Conservation (phyloP, 2,329 filamentous ascomycete species). For the Claviceps sp. region DNA sequence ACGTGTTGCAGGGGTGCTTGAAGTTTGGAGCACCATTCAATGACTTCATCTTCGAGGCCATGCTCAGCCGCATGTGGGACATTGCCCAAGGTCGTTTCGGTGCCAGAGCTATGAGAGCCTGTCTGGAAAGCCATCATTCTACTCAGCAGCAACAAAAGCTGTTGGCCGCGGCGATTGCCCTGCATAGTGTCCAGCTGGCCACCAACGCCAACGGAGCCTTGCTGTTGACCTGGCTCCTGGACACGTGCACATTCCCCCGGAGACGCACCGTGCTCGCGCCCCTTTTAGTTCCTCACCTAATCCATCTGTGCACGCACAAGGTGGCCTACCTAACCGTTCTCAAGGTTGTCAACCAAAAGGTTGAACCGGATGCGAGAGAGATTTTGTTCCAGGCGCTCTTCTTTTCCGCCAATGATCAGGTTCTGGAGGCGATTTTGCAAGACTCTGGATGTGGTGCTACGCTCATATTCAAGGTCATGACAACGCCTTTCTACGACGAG, state of each 20-base stretch:
- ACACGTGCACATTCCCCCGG: conserved; percentile 91
- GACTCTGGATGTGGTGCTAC: conserved; percentile 90
- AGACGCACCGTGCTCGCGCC: conserved; percentile 86
- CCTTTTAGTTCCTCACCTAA: conserved; percentile 79
- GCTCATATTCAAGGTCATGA: conserved; percentile 95
- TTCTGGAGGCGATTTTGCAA: conserved; percentile 77
- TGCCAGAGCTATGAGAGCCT: conserved; percentile 90
- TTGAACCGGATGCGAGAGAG: conserved; percentile 84
- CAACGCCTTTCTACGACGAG: conserved; percentile 95
- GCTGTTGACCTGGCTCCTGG: conserved; percentile 91
- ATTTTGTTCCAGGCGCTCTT: conserved; percentile 83
- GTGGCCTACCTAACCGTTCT: conserved; percentile 93
- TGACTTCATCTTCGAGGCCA: conserved; percentile 95
- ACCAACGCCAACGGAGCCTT: conserved; percentile 93
- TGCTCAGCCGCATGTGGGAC: conserved; percentile 91
- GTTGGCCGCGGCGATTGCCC: conserved; percentile 86
- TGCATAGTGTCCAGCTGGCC: conserved; percentile 90
- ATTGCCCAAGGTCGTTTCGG: conserved; percentile 87
- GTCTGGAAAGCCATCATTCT: conserved; percentile 87
- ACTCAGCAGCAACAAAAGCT: conserved; percentile 92
- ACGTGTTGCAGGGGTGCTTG: conserved; percentile 90
- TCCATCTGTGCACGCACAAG: conserved; percentile 96
- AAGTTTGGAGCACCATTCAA: conserved; percentile 84
- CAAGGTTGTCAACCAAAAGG: conserved; percentile 97
- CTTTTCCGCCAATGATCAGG: conserved; percentile 76